Evolutionary conservation across 78 protist genomes (phyloP), one percentile per base, ranked within the genome.

Genomic region (Dictyostelium intermedium): DNA sequence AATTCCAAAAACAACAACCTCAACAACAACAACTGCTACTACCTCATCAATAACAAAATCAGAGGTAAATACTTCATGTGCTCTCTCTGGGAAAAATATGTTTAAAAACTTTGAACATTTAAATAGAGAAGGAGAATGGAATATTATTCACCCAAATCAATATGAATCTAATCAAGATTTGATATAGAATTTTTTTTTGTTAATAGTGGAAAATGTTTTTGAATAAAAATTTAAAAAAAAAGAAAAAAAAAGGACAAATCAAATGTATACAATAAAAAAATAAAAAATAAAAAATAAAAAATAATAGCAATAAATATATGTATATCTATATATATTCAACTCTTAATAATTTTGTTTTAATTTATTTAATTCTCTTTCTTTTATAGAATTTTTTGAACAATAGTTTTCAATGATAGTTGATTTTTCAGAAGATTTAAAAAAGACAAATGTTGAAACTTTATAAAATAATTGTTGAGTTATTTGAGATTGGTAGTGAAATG

Each of bases 321-420:
- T 41, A 41, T 41, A 41, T 41, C 9, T 41, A 9, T 41, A 47
- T 11, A 10, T 47, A 10, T 11, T 47, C 14, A 1, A 1, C 0
- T 47, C 14, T 47, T 50, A 50, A 50, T 3, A 10, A 10, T 50
- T 4, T 32, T 70, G 39, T 70, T 70, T 70, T 70, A 72, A 72
- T 72, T 34, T 72, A 34, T 72, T 34, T 72, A 72, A 72, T 72
- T 72, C 79, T 72, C 45, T 72, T 32, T 72, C 45, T 72, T 72
- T 72, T 34, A 72, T 18, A 5, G 9, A 3, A 14, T 30, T 16
- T 72, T 72, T 72, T 32, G 43, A 30, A 18, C 79, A 72, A 34
- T 34, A 72, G 5, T 72, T 72, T 32, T 72, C 79, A 16, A 72
- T 72, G 0, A 72, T 14, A 5, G 7, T 32, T 32, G 25, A 32